A percentile compares a stretch with the other conserved stretches of the same genome.
phyloP scores from a whole-genome alignment of 495 filamentous ascomycete species.

The Tuber magnatum region DNA sequence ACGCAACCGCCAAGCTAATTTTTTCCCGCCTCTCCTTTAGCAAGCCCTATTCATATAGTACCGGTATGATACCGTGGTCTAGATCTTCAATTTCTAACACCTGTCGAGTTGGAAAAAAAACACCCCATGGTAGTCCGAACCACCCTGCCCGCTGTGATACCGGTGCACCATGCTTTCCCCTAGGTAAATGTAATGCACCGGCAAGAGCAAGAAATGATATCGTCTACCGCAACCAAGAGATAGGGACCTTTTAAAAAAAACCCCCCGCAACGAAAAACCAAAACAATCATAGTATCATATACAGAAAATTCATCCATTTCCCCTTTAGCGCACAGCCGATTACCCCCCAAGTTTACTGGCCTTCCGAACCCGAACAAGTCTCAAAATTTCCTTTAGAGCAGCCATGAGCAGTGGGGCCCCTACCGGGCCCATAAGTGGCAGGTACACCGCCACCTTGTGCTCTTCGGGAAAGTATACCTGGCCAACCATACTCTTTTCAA shows the following conservation, averaged over 20 bases:
- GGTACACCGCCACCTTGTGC: conserved; percentile 95
- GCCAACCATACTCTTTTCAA: conserved; percentile 98
- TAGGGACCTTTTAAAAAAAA: too few species aligned
- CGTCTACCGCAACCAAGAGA: not conserved
- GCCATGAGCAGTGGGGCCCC: conserved; percentile 83
- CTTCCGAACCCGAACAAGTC: conserved; percentile 29
- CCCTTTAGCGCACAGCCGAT: not conserved
- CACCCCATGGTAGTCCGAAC: not conserved
- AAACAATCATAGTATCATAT: conserved; percentile 3
- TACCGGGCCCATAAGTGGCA: conserved; percentile 84
- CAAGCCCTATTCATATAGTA: too few species aligned
- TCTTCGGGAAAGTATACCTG: conserved; percentile 97
- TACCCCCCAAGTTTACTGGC: conserved; percentile 2
- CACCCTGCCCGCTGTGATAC: not conserved
- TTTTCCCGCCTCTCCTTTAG: not conserved
- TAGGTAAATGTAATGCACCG: not conserved
- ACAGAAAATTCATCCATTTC: not conserved
- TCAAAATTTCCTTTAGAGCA: conserved; percentile 60
- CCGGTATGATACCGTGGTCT: not conserved
- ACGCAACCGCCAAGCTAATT: not conserved
- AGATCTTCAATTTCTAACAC: not conserved
- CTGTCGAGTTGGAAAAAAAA: not conserved
- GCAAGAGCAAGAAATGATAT: not conserved
- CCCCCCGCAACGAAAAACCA: not conserved
- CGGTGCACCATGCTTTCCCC: not conserved